Evolutionary conservation across 164 flowering plant genomes (phyloP).

Genomic region (Vitis rupestris): DNA sequence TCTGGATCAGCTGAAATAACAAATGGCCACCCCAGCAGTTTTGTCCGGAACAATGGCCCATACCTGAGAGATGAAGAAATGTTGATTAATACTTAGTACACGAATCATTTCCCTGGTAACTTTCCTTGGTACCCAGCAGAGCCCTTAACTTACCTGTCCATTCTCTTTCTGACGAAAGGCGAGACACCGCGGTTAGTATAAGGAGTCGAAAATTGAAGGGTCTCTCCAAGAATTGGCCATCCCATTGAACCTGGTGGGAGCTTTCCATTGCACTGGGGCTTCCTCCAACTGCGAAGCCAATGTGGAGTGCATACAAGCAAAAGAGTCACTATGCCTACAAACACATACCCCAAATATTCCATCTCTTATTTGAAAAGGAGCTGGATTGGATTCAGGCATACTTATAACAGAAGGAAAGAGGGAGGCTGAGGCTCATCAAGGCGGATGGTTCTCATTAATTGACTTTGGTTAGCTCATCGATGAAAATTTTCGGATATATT

Average conservation of each 20-base stretch:
- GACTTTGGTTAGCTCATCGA: too few species aligned
- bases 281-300: constrained; percentile 61
- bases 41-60: constrained; percentile 60
- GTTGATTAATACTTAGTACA: too few species aligned
- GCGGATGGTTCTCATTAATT: too few species aligned
- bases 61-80: constrained; percentile 32
- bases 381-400: too few species aligned
- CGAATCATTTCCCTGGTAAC: too few species aligned
- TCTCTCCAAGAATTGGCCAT: constrained; percentile 59
- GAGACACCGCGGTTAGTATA: constrained; percentile 45
- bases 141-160: constrained; percentile 30
- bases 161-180: constrained; percentile 52
- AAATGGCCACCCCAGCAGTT: constrained; percentile 54
- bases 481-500: too few species aligned
- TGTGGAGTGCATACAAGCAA: constrained; percentile 25
- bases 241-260: constrained; percentile 88
- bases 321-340: too few species aligned
- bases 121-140: too few species aligned
- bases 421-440: too few species aligned
- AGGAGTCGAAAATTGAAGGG: constrained; percentile 55
- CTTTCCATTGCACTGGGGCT: constrained; percentile 57
- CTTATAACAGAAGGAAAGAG: too few species aligned
- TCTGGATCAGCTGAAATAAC: constrained; percentile 59
- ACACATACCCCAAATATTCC: too few species aligned
- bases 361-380: too few species aligned